Conservation (phyloP, 2,329 filamentous ascomycete genomes). For the Exophiala aquamarina region DNA sequence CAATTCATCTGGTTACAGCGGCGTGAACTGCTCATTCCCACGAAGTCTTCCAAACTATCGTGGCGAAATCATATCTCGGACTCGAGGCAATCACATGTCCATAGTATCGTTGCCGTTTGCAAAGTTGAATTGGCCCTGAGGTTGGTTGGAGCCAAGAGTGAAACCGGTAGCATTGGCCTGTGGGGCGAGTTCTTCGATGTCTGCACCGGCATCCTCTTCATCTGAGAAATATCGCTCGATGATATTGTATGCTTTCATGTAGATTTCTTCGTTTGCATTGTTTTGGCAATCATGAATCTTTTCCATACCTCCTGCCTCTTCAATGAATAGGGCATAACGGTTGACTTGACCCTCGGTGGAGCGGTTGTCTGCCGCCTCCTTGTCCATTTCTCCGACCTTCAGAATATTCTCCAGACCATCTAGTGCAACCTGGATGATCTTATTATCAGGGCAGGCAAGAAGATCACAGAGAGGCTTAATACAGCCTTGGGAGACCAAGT, state of each 20-base stretch:
- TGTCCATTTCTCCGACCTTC: slow-evolving; percentile 98
- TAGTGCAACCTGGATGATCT: slow-evolving; percentile 98
- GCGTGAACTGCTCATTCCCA: too few species aligned
- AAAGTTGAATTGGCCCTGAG: slow-evolving; percentile 90
- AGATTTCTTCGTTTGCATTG: slow-evolving; percentile 99
- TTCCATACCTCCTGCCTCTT: slow-evolving; percentile 98
- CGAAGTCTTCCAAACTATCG: not conserved
- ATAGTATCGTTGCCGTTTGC: slow-evolving; percentile 70
- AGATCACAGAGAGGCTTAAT: slow-evolving; percentile 97
- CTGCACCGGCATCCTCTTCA: slow-evolving; percentile 77
- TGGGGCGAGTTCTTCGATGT: slow-evolving; percentile 78
- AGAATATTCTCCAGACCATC: slow-evolving; percentile 98
- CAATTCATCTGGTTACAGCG: too few species aligned
- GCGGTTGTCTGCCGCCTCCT: slow-evolving; percentile 75
- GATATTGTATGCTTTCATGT: slow-evolving; percentile 99
- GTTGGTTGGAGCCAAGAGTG: slow-evolving; percentile 64
- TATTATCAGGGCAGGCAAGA: slow-evolving; percentile 95
- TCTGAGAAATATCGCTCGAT: slow-evolving; percentile 99
- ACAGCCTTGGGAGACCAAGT: slow-evolving; percentile 88
- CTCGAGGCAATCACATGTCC: slow-evolving; percentile 62
- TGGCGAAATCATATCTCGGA: not conserved
- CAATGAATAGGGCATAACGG: slow-evolving; percentile 95
- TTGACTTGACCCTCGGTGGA: slow-evolving; percentile 75
- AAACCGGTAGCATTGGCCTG: slow-evolving; percentile 72
- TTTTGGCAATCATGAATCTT: slow-evolving; percentile 99